Evolutionary conservation across 257 asterid genomes (phyloP).

Genomic region (Paulownia fortunei): DNA sequence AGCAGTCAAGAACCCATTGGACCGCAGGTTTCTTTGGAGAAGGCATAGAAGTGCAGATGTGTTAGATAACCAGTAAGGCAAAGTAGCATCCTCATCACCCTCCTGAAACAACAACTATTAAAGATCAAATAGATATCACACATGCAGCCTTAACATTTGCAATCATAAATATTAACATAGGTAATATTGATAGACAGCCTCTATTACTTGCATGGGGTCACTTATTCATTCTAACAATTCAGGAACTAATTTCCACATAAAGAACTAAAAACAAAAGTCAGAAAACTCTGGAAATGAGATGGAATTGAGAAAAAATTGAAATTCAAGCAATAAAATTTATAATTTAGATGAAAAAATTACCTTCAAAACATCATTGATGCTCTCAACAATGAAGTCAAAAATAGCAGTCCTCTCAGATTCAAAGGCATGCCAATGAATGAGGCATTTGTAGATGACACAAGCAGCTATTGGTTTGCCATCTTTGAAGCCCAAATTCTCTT

Average conservation of each 20-base stretch:
- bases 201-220: not conserved
- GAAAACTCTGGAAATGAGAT: not conserved
- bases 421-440: slow-evolving; percentile 93
- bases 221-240: not conserved
- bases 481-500: slow-evolving; percentile 86
- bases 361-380: slow-evolving; percentile 86
- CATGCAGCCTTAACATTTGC: slow-evolving; percentile 23
- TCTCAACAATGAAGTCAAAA: slow-evolving; percentile 85
- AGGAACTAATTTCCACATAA: slow-evolving; percentile 23
- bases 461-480: slow-evolving; percentile 97
- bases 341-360: slow-evolving; percentile 43
- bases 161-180: slow-evolving; percentile 12
- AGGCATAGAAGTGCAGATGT: slow-evolving; percentile 96
- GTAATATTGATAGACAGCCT: slow-evolving; percentile 1
- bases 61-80: slow-evolving; percentile 97
- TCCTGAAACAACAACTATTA: slow-evolving; percentile 56
- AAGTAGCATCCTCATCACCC: slow-evolving; percentile 71
- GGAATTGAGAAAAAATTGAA: not conserved
- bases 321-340: not conserved
- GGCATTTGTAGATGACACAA: slow-evolving; percentile 93
- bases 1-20: slow-evolving; percentile 80
- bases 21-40: slow-evolving; percentile 86
- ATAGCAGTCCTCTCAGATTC: slow-evolving; percentile 94
- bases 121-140: slow-evolving; percentile 14
- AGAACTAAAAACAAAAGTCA: slow-evolving; percentile 9